These are phyloP conservation scores for Guyanaporus albipodus DNA, from an alignment of 768 basidiomycete genomes.

Conservation along the genomic window DNA sequence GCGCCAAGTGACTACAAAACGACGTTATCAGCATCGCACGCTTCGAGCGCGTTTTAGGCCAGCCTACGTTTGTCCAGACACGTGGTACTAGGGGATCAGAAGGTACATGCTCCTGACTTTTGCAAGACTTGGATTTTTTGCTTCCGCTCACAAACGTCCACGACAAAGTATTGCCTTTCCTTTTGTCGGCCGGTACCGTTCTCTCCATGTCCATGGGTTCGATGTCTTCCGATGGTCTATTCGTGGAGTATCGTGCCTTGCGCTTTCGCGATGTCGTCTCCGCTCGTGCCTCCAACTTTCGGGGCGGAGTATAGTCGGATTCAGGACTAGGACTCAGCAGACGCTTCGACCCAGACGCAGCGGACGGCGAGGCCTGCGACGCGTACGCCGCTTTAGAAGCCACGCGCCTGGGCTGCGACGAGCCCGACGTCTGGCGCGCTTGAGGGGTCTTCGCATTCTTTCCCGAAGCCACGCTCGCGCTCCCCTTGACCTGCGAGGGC, in stretches of 20 bases:
- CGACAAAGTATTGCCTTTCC: not conserved
- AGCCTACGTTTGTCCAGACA: conserved; percentile 29
- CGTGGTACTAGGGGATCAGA: conserved; percentile 14
- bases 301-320: not conserved
- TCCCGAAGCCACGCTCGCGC: not conserved
- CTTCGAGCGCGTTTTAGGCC: not conserved
- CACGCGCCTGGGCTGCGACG: not conserved
- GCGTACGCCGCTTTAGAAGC: not conserved
- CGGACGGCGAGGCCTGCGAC: not conserved
- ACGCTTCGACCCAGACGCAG: conserved; percentile 13
- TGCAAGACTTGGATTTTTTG: not conserved
- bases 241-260: not conserved
- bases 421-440: too few species aligned
- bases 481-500: not conserved
- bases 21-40: not conserved
- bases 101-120: not conserved
- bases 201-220: not conserved
- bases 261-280: not conserved
- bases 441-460: too few species aligned
- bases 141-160: conserved; percentile 21
- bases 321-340: conserved; percentile 14
- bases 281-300: conserved; percentile 8
- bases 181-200: not conserved
- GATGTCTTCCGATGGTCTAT: not conserved
- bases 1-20: conserved; percentile 19